These are phyloP conservation scores for Ricinus communis DNA, from an alignment of 345 rosid species.

Conservation along the genomic window DNA sequence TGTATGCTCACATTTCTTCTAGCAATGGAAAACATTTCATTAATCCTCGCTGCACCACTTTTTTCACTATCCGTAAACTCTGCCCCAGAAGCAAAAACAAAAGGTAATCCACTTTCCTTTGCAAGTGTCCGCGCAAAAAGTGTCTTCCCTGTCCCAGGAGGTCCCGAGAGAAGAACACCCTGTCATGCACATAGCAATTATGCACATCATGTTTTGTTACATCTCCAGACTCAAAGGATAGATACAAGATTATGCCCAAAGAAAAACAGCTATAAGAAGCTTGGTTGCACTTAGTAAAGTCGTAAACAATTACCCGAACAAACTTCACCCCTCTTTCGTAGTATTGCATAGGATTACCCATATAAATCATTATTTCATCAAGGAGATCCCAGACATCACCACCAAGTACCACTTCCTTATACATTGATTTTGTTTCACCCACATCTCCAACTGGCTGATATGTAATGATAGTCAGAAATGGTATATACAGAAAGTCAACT, in stretches of 20 bases:
- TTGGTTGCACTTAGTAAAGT: conserved; percentile 3
- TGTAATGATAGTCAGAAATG: conserved; percentile 22
- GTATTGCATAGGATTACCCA: conserved; percentile 93
- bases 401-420: conserved; percentile 91
- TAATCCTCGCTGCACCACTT: conserved; percentile 85
- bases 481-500: conserved; percentile 5
- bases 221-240: not conserved
- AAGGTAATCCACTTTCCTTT: conserved; percentile 93
- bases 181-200: conserved; percentile 36
- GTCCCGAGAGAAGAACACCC: conserved; percentile 98
- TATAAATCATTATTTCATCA: conserved; percentile 91
- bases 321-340: conserved; percentile 80
- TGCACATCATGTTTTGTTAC: conserved; percentile 4
- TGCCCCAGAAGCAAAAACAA: conserved; percentile 96
- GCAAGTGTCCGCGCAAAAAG: conserved; percentile 95
- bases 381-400: conserved; percentile 99
- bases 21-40: conserved; percentile 87
- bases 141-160: conserved; percentile 98
- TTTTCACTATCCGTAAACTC: conserved; percentile 93
- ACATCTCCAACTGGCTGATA: conserved; percentile 88
- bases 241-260: not conserved
- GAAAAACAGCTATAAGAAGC: not conserved
- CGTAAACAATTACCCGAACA: conserved; percentile 69
- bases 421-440: conserved; percentile 83
- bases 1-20: conserved; percentile 80